A percentile compares a stretch with the other conserved stretches of the same genome.
phyloP scores from a whole-genome alignment of 345 rosid genomes.

The Brassica cretica region DNA sequence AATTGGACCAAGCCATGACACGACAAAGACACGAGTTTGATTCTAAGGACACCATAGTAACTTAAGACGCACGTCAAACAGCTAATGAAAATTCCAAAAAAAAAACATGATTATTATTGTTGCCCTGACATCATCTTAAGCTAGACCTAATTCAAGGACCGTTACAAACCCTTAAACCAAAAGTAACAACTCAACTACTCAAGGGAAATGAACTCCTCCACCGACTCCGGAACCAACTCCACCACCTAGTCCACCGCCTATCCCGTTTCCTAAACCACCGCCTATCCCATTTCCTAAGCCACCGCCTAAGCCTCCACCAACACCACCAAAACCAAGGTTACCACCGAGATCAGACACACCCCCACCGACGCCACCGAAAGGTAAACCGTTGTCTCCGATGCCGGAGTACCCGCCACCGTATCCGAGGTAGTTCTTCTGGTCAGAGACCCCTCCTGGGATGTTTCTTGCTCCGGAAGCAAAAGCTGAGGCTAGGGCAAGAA shows the following conservation, averaged over 20 bases:
- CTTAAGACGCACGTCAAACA: constrained; percentile 23
- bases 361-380: constrained; percentile 59
- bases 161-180: constrained; percentile 9
- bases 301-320: constrained; percentile 37
- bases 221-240: constrained; percentile 41
- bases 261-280: constrained; percentile 31
- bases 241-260: constrained; percentile 35
- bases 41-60: constrained; percentile 17
- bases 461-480: constrained; percentile 46
- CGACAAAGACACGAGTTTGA: constrained; percentile 22
- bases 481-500: constrained; percentile 43
- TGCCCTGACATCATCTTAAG: constrained; percentile 20
- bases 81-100: constrained; percentile 15
- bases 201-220: constrained; percentile 40
- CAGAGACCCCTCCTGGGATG: constrained; percentile 52
- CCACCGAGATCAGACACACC: constrained; percentile 53
- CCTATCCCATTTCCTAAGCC: constrained; percentile 32
- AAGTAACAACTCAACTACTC: constrained; percentile 13
- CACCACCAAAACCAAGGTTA: constrained; percentile 36
- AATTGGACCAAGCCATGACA: constrained; percentile 33
- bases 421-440: constrained; percentile 66
- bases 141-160: constrained; percentile 28
- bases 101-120: constrained; percentile 23
- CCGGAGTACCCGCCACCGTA: constrained; percentile 78
- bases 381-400: constrained; percentile 54